Percentiles rank a stretch among this genome's conserved stretches.
Conservation (phyloP, 805 yeast genomes). For the Lipomyces starkeyi region DNA sequence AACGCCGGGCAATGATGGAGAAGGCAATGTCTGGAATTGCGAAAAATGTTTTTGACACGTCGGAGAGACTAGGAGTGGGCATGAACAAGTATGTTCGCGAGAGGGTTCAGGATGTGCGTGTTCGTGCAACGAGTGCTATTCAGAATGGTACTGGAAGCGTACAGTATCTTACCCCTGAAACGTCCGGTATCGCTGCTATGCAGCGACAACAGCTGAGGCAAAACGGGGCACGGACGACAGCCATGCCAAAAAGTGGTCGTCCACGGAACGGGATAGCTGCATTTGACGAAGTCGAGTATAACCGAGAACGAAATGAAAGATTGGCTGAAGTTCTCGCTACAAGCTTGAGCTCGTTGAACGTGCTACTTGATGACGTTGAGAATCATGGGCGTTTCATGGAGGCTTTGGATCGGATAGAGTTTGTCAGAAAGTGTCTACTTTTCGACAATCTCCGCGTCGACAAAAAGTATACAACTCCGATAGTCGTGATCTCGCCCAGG, state of each 20-base stretch:
- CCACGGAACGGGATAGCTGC: slow-evolving; percentile 11
- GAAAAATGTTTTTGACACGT: slow-evolving; percentile 28
- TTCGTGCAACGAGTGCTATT: slow-evolving; percentile 22
- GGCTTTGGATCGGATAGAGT: slow-evolving; percentile 30
- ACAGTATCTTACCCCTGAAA: slow-evolving; percentile 26
- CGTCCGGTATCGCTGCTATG: slow-evolving; percentile 12
- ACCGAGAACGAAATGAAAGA: slow-evolving; percentile 30
- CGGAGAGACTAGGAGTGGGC: slow-evolving; percentile 34
- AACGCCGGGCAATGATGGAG: slow-evolving; percentile 28
- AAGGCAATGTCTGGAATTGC: slow-evolving; percentile 31
- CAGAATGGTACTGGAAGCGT: slow-evolving; percentile 21
- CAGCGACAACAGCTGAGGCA: not conserved
- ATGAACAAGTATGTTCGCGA: slow-evolving; percentile 33
- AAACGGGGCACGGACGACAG: not conserved
- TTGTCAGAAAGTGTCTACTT: slow-evolving; percentile 27
- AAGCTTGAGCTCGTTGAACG: slow-evolving; percentile 9
- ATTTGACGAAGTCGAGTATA: slow-evolving; percentile 25
- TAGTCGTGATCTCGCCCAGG: not conserved
- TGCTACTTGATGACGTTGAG: not conserved
- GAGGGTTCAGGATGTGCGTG: slow-evolving; percentile 30
- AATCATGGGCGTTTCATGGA: slow-evolving; percentile 6
- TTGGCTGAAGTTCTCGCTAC: slow-evolving; percentile 26
- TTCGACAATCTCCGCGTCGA: slow-evolving; percentile 30
- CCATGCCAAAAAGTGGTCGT: slow-evolving; percentile 5
- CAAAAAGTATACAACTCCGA: slow-evolving; percentile 17